A percentile compares a stretch with the other conserved stretches of the same genome.
phyloP scores from a whole-genome alignment of 2,329 filamentous ascomycete species.

The Trichoderma simmonsii region DNA sequence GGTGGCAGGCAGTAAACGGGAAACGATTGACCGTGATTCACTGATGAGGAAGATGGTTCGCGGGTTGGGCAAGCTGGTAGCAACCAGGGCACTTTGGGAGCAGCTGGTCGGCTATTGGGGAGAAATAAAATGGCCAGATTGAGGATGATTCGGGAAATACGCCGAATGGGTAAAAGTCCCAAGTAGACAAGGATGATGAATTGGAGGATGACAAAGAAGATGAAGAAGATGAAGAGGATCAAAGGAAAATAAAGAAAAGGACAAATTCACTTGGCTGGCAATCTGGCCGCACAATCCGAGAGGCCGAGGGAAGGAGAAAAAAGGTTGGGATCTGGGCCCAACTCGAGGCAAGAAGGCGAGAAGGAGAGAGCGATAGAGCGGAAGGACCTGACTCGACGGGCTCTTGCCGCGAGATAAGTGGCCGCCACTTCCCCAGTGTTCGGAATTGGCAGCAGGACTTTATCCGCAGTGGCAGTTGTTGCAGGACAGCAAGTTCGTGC shows the following conservation, averaged over 20 bases:
- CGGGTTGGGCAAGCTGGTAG: not conserved
- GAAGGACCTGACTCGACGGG: not conserved
- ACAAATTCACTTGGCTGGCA: not conserved
- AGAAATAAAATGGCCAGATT: slow-evolving; percentile 1
- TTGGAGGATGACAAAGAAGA: not conserved
- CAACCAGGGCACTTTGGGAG: not conserved
- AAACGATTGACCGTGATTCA: slow-evolving; percentile 11
- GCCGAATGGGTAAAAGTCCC: not conserved
- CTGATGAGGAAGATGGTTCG: not conserved
- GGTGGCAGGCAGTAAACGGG: not conserved
- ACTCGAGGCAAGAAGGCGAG: not conserved
- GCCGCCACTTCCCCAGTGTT: slow-evolving; percentile 2
- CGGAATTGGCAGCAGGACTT: not conserved
- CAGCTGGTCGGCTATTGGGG: not conserved
- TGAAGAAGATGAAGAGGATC: not conserved
- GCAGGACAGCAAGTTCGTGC: not conserved
- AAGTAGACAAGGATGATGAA: not conserved
- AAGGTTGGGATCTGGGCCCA: slow-evolving; percentile 6
- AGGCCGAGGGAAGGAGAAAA: not conserved
- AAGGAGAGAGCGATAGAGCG: not conserved
- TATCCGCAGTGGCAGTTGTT: not conserved
- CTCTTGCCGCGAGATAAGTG: slow-evolving; percentile 9
- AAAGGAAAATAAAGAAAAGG: not conserved
- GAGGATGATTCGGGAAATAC: not conserved
- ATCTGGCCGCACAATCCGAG: not conserved